phyloP scores from a whole-genome alignment of 495 filamentous ascomycete genomes.

The Tuber indicum region DNA sequence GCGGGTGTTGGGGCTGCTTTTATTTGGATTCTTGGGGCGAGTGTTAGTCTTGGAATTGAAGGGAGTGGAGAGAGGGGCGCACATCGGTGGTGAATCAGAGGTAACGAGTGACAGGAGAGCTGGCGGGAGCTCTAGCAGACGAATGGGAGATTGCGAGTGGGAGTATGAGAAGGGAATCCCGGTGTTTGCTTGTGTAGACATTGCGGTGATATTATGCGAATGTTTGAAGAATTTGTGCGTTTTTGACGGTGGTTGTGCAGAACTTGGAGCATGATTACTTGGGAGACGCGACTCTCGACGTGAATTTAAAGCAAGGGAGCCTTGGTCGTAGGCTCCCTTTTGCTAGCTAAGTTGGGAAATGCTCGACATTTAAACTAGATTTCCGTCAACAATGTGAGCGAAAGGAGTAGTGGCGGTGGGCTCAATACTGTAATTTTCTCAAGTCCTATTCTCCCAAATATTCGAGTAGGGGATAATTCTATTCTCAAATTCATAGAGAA shows the following conservation, averaged over 20 bases:
- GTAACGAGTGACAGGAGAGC: constrained; percentile 55
- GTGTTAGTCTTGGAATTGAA: constrained; percentile 1
- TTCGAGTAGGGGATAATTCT: neutral
- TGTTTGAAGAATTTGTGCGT: neutral
- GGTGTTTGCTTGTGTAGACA: constrained; percentile 53
- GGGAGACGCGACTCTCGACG: neutral
- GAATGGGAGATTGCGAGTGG: constrained; percentile 52
- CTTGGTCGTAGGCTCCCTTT: neutral
- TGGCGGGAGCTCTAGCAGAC: constrained; percentile 59
- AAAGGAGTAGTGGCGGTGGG: neutral
- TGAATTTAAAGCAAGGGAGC: neutral
- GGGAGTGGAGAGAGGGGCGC: constrained; percentile 28
- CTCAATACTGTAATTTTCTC: neutral
- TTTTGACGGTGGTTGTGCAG: neutral
- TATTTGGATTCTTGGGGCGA: constrained; percentile 51
- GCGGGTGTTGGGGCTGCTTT: constrained; percentile 49
- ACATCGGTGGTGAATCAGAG: constrained; percentile 48
- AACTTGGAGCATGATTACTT: neutral
- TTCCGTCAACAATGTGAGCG: neutral
- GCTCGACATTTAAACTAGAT: neutral
- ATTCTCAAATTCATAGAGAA: too few species aligned
- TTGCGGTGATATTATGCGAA: constrained; percentile 30
- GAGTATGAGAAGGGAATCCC: constrained; percentile 55
- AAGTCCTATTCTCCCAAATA: neutral
- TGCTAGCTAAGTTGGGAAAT: neutral